phyloP scores from a whole-genome alignment of 2,329 filamentous ascomycete genomes.

The Fusarium sp. region DNA sequence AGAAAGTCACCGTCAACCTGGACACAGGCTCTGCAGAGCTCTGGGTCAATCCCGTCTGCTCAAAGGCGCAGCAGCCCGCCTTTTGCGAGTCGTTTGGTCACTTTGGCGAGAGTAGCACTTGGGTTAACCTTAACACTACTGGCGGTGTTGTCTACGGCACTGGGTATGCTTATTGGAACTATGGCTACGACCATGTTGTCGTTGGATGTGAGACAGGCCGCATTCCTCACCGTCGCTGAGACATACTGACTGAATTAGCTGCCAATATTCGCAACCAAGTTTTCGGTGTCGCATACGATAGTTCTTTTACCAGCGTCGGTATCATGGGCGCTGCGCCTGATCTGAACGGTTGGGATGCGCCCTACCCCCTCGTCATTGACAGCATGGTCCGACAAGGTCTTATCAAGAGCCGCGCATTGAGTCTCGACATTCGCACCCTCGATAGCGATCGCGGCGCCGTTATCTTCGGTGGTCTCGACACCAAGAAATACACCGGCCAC shows the following conservation, averaged over 20 bases:
- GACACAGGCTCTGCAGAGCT: constrained; percentile 56
- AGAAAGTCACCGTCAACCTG: constrained; percentile 52
- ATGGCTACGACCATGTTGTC: constrained; percentile 48
- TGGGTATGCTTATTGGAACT: constrained; percentile 48
- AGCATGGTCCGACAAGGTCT: constrained; percentile 48
- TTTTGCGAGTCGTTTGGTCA: constrained; percentile 47
- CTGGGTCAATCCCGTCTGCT: constrained; percentile 56
- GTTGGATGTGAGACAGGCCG: constrained; percentile 46
- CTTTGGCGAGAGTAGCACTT: constrained; percentile 47
- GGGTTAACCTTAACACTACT: constrained; percentile 40
- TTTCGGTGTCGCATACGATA: constrained; percentile 51
- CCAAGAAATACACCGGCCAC: constrained; percentile 62
- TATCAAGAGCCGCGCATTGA: constrained; percentile 52
- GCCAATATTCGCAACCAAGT: constrained; percentile 49
- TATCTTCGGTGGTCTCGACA: constrained; percentile 68
- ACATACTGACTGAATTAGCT: constrained; percentile 33
- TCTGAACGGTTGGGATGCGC: constrained; percentile 48
- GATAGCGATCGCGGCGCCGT: constrained; percentile 47
- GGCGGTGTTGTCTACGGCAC: constrained; percentile 47
- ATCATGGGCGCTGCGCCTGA: constrained; percentile 51
- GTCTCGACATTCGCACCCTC: constrained; percentile 49
- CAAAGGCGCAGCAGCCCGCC: constrained; percentile 41
- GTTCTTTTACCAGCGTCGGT: constrained; percentile 44
- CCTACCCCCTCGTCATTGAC: constrained; percentile 51
- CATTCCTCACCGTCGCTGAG: background rate